A percentile compares a stretch with the other conserved stretches of the same genome.
phyloP scores from a whole-genome alignment of 129 eudicot genomes.

The Flaveria trinervia region DNA sequence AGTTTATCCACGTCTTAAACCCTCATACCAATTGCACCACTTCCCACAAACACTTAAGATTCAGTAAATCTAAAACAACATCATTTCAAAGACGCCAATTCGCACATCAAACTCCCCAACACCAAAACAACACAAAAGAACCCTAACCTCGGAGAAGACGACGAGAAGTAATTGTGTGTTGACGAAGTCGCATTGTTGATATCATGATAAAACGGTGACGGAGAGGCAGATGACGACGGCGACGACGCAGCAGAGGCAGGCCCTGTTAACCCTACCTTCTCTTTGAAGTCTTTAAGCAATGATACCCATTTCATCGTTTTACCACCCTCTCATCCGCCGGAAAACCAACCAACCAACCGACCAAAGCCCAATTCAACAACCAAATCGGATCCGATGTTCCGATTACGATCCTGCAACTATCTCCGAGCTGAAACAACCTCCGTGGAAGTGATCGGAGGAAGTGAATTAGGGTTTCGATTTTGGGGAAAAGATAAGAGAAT shows the following conservation, averaged over 20 bases:
- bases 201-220: slow-evolving; percentile 38
- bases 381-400: slow-evolving; percentile 50
- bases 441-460: slow-evolving; percentile 45
- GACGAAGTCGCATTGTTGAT: slow-evolving; percentile 41
- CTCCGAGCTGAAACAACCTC: slow-evolving; percentile 36
- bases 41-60: not conserved
- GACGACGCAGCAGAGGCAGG: slow-evolving; percentile 44
- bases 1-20: slow-evolving; percentile 27
- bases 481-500: slow-evolving; percentile 31
- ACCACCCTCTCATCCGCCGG: slow-evolving; percentile 54
- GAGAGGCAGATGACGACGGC: slow-evolving; percentile 54
- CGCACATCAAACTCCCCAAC: not conserved
- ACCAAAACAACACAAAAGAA: not conserved
- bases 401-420: slow-evolving; percentile 33
- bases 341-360: not conserved
- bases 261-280: slow-evolving; percentile 84
- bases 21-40: slow-evolving; percentile 20
- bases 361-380: slow-evolving; percentile 28
- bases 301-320: slow-evolving; percentile 96
- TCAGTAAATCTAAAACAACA: not conserved
- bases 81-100: not conserved
- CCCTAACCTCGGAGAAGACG: slow-evolving; percentile 52
- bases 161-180: slow-evolving; percentile 39
- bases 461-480: slow-evolving; percentile 41
- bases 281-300: slow-evolving; percentile 94